A percentile compares a stretch with the other conserved stretches of the same genome.
Conservation (phyloP, 129 eudicot genomes). For the Ambrosia trifida region DNA sequence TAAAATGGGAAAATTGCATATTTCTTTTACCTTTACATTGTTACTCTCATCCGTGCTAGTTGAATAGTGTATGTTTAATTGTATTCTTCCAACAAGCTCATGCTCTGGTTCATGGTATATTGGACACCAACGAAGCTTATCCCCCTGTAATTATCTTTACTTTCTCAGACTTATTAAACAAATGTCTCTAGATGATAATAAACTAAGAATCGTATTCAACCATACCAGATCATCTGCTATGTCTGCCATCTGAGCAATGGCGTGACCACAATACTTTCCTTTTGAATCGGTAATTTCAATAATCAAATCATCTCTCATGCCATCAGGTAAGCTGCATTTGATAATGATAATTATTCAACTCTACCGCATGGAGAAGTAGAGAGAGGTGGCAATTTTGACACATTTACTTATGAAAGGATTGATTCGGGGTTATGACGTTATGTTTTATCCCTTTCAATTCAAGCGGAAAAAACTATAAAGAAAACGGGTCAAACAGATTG, state of each 20-base stretch:
- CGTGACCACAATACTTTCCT: slow-evolving; percentile 67
- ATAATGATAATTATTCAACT: slow-evolving; percentile 4
- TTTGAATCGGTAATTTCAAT: slow-evolving; percentile 64
- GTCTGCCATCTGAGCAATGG: slow-evolving; percentile 68
- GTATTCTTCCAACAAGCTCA: slow-evolving; percentile 74
- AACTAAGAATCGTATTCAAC: not conserved
- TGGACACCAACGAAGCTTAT: slow-evolving; percentile 77
- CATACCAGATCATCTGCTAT: slow-evolving; percentile 68
- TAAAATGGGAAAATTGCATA: not conserved
- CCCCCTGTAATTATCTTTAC: slow-evolving; percentile 48
- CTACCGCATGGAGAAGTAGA: not conserved
- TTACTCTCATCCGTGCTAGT: slow-evolving; percentile 57
- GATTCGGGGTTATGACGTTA: not conserved
- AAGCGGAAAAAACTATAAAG: not conserved
- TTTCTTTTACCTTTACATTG: slow-evolving; percentile 57
- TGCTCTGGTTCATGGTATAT: slow-evolving; percentile 79
- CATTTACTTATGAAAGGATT: not conserved
- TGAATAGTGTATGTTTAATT: slow-evolving; percentile 54
- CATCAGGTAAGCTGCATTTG: slow-evolving; percentile 73
- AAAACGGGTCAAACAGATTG: not conserved
- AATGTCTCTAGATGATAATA: not conserved
- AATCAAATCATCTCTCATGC: slow-evolving; percentile 68
- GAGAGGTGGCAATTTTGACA: not conserved
- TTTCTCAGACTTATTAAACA: slow-evolving; percentile 10
- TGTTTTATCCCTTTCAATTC: not conserved